Evolutionary conservation across 192 early-diverging fungal genomes (phyloP), one percentile per base, ranked within the genome.

Genomic region (Dispira simplex): DNA sequence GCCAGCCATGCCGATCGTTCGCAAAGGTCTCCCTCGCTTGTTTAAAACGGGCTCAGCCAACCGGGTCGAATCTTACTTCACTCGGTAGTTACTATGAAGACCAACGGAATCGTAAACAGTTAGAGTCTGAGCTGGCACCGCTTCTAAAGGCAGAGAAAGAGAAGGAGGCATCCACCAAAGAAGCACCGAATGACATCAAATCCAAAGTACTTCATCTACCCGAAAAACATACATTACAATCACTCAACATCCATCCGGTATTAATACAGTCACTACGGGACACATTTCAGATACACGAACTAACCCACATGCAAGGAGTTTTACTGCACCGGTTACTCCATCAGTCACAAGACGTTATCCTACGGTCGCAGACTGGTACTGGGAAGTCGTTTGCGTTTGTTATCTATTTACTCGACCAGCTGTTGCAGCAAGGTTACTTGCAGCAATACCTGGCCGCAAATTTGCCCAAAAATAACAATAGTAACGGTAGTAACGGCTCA

Each of bases 331-430:
- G 23, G 11, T 45, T 62, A 12, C 32, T 62, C 11, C 43, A 46
- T 44, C 12, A 14, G 3, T 16, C 14, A 0, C 26, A 62, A 25
- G 59, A 62, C 44, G 43, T 62, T 43, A 45, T 62, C 4, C 59
- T 62, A 16, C 59, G 44, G 12, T 43, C 44, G 28, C 59, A 62
- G 16, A 62, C 59, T 8, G 59, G 59, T 8, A 62, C 59, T 0
- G 59, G 59, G 20, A 62, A 62, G n/a, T 62, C 59, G 28, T 62
- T 62, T 62, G 16, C 44, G 18, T 45, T 62, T 45, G 26, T 62
- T 43, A n/a, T 62, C 43, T 62, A 62, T 25, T 13, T 62, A 14
- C 44, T 45, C n/a, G 26, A 62, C 12, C 23, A 46, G 44, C 25
- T 62, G 12, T 11, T 62, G 32, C 23, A 20, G 4, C 8, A 62